Base-by-base conservation (phyloP, 2,329 filamentous ascomycete genomes). In the Curvularia lunata region DNA sequence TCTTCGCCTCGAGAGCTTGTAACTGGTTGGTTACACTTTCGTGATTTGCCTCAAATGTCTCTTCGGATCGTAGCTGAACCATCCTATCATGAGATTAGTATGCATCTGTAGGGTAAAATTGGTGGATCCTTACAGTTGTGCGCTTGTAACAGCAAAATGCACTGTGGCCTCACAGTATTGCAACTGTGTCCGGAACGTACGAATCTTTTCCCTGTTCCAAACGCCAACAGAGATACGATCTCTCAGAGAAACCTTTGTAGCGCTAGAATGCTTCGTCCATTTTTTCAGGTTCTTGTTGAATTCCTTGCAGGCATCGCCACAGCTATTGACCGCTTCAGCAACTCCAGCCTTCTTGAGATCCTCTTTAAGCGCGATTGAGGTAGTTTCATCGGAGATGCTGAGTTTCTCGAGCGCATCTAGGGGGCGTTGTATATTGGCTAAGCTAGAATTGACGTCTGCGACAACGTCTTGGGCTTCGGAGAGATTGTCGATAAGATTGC, bases 221-320 rank as follows among this genome's bases (percentile, higher is more conserved):
- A 64, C 46, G 23, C 62, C 48, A 16, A 60, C 41, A 1, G 54
- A 53, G 12, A 64, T 27, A 4, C 51, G 56, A 58, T 64, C 59
- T 25, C 59, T 42, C 12, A 51, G 37, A 43, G 48, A 51, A 23
- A 51, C 38, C 38, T 54, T 62, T 12, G 43, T 27, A 21, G 45
- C 38, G 48, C 40, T 61, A 8, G 59, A 65, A 48, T 62, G 54
- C 40, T 59, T 65, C n/a, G 56, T 65, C 59, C 54, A 65, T 41
- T 59, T 60, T 6, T 21, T 28, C 2, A 65, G 19, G 12, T 54
- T 58, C 46, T 54, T 57, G 47, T 23, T 50, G 48, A 65, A 65
- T 27, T 54, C 27, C 21, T 32, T 41, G 49, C 59, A 65, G 18
- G 51, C 54, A 40, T 52, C 28, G 12, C 59, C 57, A 34, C 56